phyloP scores from a whole-genome alignment of 805 yeast species.

The Lipomyces sp. region DNA sequence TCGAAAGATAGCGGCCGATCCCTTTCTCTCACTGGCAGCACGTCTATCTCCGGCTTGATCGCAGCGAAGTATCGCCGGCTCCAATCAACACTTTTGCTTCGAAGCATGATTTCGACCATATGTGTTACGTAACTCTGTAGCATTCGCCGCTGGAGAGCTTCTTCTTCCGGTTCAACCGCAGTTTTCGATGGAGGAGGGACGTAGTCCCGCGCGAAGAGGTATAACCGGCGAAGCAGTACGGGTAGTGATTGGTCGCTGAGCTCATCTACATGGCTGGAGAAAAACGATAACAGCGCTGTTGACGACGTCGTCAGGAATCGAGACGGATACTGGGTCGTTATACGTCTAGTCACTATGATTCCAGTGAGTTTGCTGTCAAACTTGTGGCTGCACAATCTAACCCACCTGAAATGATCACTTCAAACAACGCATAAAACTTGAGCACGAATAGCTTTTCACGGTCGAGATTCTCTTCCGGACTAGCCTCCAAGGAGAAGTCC shows the following conservation, averaged over 20 bases:
- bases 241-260: slow-evolving; percentile 45
- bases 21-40: slow-evolving; percentile 39
- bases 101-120: slow-evolving; percentile 51
- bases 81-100: slow-evolving; percentile 43
- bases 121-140: slow-evolving; percentile 67
- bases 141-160: slow-evolving; percentile 62
- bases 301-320: slow-evolving; percentile 74
- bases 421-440: slow-evolving; percentile 68
- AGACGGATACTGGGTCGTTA: slow-evolving; percentile 76
- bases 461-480: slow-evolving; percentile 33
- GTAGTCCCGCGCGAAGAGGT: slow-evolving; percentile 59
- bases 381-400: too few relatives aligned
- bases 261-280: slow-evolving; percentile 50
- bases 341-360: slow-evolving; percentile 49
- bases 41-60: slow-evolving; percentile 42
- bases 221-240: slow-evolving; percentile 65
- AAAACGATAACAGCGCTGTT: slow-evolving; percentile 59
- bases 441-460: slow-evolving; percentile 51
- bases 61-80: slow-evolving; percentile 45
- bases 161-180: slow-evolving; percentile 51
- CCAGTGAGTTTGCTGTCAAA: neutral
- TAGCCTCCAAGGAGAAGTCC: slow-evolving; percentile 38
- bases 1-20: slow-evolving; percentile 40
- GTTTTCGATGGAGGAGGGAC: slow-evolving; percentile 50
- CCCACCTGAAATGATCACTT: slow-evolving; percentile 56